Base-by-base conservation (phyloP, 148 eudicot species). In the Silene latifolia region DNA sequence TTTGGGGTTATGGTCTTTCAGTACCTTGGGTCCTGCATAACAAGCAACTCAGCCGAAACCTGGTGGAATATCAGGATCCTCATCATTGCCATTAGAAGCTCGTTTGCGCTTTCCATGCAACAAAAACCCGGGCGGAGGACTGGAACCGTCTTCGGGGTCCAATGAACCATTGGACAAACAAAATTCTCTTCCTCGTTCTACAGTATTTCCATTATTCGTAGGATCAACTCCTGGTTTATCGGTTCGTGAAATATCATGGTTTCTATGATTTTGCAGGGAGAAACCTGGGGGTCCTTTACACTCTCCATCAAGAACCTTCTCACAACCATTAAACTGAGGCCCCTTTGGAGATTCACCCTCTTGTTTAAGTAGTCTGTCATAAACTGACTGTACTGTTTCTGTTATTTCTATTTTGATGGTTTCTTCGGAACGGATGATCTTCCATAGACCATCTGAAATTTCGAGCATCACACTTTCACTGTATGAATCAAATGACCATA, bases 1-100 rank as follows among this genome's bases (percentile, higher is more conserved):
- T n/a, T n/a, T n/a, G n/a, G n/a, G n/a, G n/a, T n/a, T n/a, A n/a
- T n/a, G n/a, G n/a, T n/a, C n/a, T n/a, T n/a, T n/a, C n/a, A n/a
- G n/a, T 13, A 24, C 42, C 67, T 63, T 63, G 67, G 3, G n/a
- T 24, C 18, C 42, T 14, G 1, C 12, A 5, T 13, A 63, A 19
- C 23, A 57, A 72, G 71, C 8, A 27, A 25, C 0, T 53, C 83
- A 93, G 57, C 95, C 91, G 77, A 93, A 93, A 44, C 97, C 98
- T 17, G 97, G 97, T 72, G 98, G 98, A 72, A 84, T 81, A 71
- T 91, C 97, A 63, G 88, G 97, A 66, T 91, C 98, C 54, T 93
- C 97, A 69, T 89, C 90, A 11, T 80, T 74, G 48, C 61, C 78
- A 75, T 80, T 77, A 54, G 76, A 68, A 32, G 72, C 80, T 72